Base-by-base conservation (phyloP, 2,329 filamentous ascomycete genomes). In the Escovopsis sp. region DNA sequence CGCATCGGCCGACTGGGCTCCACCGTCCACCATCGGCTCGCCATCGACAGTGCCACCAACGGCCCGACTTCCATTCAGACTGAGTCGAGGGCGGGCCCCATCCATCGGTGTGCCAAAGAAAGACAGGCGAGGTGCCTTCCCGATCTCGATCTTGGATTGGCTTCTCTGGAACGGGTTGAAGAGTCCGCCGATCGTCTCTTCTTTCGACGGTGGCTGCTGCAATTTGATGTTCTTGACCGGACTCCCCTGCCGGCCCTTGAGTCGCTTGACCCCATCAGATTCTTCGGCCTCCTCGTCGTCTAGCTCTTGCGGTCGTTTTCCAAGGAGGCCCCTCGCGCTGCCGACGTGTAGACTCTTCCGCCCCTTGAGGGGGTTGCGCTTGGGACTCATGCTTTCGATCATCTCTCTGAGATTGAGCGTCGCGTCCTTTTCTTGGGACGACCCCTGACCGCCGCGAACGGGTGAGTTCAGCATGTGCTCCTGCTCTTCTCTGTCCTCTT, bases 331-430 rank as follows among this genome's bases (percentile, higher is more conserved):
- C 41, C 63, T 74, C 12, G 80, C 81, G 45, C 79, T 80, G 28
- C 81, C 81, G 15, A 84, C 72, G 43, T 81, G 76, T 34, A 87
- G 62, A 49, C 81, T 87, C 58, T 87, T 87, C 28, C 81, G 74
- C 12, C 74, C 74, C 37, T 67, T 74, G 6, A 81, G 45, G 5
- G 59, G 55, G 36, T 72, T 76, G 53, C 84, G 83, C 55, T 81
- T 83, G 0, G 83, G 82, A 17, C 79, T 85, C 42, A 88, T 63
- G 38, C 73, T 80, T 41, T 79, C 69, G 40, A 88, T 88, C 71
- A 85, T 78, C 43, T 84, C 79, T 42, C 73, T 79, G 30, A 88
- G 58, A 41, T 74, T 83, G 26, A 76, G 55, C 0, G 79, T 80
- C 3, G 62, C 64, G 42, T 83, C 78, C 32, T 64, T 68, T 25